Evolutionary conservation across 805 yeast species (phyloP), one percentile per base, ranked within the genome.

Genomic region (Kluyveromyces nonfermentans): DNA sequence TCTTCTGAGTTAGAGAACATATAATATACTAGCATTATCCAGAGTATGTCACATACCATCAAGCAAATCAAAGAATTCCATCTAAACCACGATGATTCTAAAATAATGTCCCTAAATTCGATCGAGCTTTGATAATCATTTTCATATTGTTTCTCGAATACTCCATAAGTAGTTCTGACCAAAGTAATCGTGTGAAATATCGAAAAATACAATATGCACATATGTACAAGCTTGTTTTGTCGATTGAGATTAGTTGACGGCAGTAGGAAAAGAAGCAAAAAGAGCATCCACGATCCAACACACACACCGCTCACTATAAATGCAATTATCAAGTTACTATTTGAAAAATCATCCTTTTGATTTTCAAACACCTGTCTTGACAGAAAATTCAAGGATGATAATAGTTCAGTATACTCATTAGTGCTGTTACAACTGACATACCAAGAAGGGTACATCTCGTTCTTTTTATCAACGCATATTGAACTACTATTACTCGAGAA

Each of bases 261-360:
- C 36, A 61, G 72, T 28, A 85, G 57, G 17, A 74, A 55, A 35
- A 82, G 65, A 30, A 83, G 61, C 15, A 82, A 47, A 41, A 81
- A 63, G 20, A 85, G 65, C 77, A 84, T 77, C 94, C 94, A 85
- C 21, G 80, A 68, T 14, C 81, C 72, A 5, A 77, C 75, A 47
- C 78, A 76, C 16, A 75, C 67, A 0, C 80, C 76, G 43, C 77
- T 69, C 4, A 73, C 55, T n/a, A 73, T 72, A 60, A 76, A 79
- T 36, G 74, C 62, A 3, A 78, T 62, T 35, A 71, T 58, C 2
- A 71, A 57, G 37, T 69, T 65, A 14, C 75, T 66, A 19, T 61
- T 57, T 4, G 53, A 47, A 43, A 71, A 72, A 1, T 52, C 46
- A 43, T 71, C 74, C 44, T 57, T 64, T 4, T 47, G 33, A 21